Evolutionary conservation across 78 protist species (phyloP).

Genomic region (slime mould (Dictyostelium discoideum)): DNA sequence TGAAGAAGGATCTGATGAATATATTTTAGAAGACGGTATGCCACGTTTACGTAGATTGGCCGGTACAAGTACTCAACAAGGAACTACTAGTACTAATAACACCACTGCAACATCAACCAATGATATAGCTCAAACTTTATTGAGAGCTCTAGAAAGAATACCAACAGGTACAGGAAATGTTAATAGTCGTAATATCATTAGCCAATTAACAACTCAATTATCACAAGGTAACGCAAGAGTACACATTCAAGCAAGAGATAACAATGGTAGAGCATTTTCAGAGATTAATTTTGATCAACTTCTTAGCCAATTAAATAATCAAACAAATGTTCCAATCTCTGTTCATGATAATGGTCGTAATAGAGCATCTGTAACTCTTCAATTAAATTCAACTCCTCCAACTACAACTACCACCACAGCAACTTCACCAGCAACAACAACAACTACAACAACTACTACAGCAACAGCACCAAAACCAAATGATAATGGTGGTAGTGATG

Average conservation of each 20-base stretch:
- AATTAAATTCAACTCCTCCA: background rate
- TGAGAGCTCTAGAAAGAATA: background rate
- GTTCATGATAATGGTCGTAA: background rate
- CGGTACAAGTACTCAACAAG: background rate
- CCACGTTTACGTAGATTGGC: background rate
- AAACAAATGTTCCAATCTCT: background rate
- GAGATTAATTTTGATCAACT: background rate
- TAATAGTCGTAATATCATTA: background rate
- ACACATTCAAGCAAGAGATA: background rate
- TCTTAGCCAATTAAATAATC: background rate
- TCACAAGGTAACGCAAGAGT: slow-evolving; percentile 2
- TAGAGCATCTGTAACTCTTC: background rate
- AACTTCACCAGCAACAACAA: background rate
- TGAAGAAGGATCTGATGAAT: background rate
- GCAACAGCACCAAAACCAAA: background rate
- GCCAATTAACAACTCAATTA: background rate
- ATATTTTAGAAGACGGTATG: slow-evolving; percentile 1
- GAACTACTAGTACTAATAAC: background rate
- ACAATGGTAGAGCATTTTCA: background rate
- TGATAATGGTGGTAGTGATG: too few species aligned
- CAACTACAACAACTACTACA: background rate
- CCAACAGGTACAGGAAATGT: background rate
- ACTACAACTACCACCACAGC: background rate
- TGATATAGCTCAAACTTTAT: background rate
- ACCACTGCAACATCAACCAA: background rate